Evolutionary conservation across 129 eudicot genomes (phyloP).

Genomic region (Apium graveolens): DNA sequence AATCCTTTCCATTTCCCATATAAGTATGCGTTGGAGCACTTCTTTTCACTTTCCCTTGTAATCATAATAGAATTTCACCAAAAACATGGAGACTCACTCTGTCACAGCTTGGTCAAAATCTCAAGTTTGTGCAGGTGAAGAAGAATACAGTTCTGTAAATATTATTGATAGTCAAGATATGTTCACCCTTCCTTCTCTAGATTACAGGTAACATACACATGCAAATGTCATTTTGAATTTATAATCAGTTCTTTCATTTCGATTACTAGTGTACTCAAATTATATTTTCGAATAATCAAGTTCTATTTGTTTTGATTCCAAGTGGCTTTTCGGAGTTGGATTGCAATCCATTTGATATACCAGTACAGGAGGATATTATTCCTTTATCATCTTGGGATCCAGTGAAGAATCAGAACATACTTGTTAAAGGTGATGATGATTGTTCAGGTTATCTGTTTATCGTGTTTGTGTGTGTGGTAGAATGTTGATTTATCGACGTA

Average conservation of each 20-base stretch:
- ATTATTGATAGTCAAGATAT: not conserved
- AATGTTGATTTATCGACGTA: not conserved
- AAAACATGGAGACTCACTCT: conserved; percentile 1
- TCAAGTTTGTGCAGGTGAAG: not conserved
- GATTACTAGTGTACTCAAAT: too few species aligned
- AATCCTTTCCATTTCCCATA: not conserved
- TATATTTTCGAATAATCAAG: not conserved
- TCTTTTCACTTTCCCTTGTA: not conserved
- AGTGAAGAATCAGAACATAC: not conserved
- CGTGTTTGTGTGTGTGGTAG: not conserved
- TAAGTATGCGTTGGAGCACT: not conserved
- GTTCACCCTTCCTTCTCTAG: not conserved
- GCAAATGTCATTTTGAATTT: not conserved
- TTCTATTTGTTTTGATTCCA: not conserved
- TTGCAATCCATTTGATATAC: not conserved
- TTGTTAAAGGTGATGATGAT: not conserved
- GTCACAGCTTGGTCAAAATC: not conserved
- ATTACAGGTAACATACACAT: not conserved
- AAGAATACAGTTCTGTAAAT: not conserved
- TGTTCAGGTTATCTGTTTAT: not conserved
- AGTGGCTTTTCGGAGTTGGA: not conserved
- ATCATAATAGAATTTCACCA: not conserved
- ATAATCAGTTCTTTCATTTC: not conserved
- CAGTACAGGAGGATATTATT: not conserved
- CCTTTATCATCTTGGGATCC: not conserved